Evolutionary conservation across 2,329 filamentous ascomycete species (phyloP).

Genomic region (Tolypocladium tundrense): DNA sequence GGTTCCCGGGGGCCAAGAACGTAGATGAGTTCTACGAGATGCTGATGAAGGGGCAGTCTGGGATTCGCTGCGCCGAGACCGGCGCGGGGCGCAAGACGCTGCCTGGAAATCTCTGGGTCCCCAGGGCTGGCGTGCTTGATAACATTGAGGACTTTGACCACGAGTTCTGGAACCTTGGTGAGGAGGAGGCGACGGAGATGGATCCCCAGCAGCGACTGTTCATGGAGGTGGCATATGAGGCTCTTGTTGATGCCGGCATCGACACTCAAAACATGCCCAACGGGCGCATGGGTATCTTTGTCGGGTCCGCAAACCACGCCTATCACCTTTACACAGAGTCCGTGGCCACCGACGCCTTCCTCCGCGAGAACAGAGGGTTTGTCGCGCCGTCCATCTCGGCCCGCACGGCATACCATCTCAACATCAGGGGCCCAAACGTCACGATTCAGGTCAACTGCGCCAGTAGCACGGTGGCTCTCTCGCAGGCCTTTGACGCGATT

Average conservation of each 20-base stretch:
- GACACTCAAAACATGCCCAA: background rate
- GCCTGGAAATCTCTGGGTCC: constrained; percentile 6
- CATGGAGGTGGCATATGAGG: constrained; percentile 4
- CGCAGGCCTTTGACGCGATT: constrained; percentile 1
- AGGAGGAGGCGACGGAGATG: constrained; percentile 7
- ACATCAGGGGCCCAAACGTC: constrained; percentile 3
- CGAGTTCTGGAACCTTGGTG: constrained; percentile 5
- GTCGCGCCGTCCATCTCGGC: constrained; percentile 5
- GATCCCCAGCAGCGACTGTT: constrained; percentile 5
- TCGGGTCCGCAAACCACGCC: constrained; percentile 2
- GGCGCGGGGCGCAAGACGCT: constrained; percentile 1
- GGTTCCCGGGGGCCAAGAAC: constrained; percentile 4
- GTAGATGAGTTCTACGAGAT: constrained; percentile 5
- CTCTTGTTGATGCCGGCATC: constrained; percentile 1
- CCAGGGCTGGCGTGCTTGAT: constrained; percentile 3
- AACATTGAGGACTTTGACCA: constrained; percentile 6
- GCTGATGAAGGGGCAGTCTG: constrained; percentile 3
- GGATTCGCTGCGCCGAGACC: background rate
- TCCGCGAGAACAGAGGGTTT: constrained; percentile 3
- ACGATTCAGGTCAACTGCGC: constrained; percentile 5
- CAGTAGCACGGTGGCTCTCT: constrained; percentile 2
- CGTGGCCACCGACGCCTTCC: constrained; percentile 3
- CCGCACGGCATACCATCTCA: constrained; percentile 6
- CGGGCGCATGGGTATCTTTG: constrained; percentile 1
- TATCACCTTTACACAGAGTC: constrained; percentile 5